Evolutionary conservation across 2,329 filamentous ascomycete species (phyloP), one percentile per base, ranked within the genome.

Genomic region (Madurella mycetomatis): DNA sequence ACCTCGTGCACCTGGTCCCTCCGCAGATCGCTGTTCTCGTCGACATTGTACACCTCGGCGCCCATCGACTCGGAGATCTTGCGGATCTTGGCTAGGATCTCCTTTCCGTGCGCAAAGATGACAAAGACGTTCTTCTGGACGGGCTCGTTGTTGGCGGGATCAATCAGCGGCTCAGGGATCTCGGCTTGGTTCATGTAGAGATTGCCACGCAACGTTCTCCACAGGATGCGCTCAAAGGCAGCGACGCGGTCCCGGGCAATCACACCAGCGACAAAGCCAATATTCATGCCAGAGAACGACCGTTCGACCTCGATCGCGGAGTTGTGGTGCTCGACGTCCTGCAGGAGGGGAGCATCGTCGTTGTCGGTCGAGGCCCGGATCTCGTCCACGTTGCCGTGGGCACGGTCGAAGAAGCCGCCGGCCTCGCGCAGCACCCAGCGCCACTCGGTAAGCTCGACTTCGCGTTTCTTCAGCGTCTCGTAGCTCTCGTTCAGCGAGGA

Each of bases 141-240:
- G 60, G 89, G 80, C 74, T 97, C 92, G 70, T 97, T 96, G 75
- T 84, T 96, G 68, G 87, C 82, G 15, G 94, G 92, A 71, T 99
- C 90, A 69, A 96, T 80, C 64, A 99, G 87, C 39, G 90, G 85
- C 70, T 99, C 92, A 8, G 91, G 86, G 59, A 99, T 99, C 78
- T 99, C 94, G 41, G 92, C 92, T 77, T 99, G 95, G 75, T 99
- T 99, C 94, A 99, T 99, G 80, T 97, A 99, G 60, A 99, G 77
- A 73, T 99, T 99, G 66, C 94, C 94, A 71, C 94, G 90, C 41
- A 99, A 83, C 0, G 95, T 96, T 66, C 94, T 85, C 94, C 94
- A 99, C 49, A 99, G 80, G 64, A 99, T 99, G 56, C 94, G 87
- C 76, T 99, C 95, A 69, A 99, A 99, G 25, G 92, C 89, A 13